phyloP scores from a whole-genome alignment of 208 protist species.

The Porcisia hertigi region DNA sequence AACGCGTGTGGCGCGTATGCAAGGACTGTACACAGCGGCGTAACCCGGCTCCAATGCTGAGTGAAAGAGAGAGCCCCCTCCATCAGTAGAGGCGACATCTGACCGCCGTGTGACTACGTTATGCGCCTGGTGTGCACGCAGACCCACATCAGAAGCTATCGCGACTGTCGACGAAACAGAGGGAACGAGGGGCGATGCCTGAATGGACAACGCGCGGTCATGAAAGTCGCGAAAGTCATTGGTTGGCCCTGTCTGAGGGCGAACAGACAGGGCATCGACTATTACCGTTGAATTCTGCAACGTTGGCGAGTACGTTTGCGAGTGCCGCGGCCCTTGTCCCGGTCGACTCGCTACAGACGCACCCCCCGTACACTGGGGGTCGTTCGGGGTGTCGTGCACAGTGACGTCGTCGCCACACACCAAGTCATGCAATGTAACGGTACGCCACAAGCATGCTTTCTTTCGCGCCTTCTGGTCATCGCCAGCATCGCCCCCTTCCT shows the following conservation, averaged over 20 bases:
- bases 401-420: neutral
- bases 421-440: neutral
- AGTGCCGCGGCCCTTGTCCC: neutral
- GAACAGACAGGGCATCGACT: neutral
- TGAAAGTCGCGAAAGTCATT: neutral
- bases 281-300: neutral
- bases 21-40: slow-evolving; percentile 14
- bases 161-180: neutral
- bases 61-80: too few species aligned
- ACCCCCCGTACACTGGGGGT: neutral
- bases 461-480: neutral
- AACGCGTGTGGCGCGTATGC: slow-evolving; percentile 7
- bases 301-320: neutral
- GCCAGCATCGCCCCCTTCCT: neutral
- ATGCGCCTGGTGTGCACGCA: neutral
- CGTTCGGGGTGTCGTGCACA: neutral
- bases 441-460: neutral
- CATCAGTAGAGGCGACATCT: neutral
- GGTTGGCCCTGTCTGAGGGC: neutral
- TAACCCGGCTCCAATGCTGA: slow-evolving; percentile 4
- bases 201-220: neutral
- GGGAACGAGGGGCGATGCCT: neutral
- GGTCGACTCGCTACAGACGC: neutral
- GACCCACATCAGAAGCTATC: neutral
- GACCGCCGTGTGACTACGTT: neutral